Base-by-base conservation (phyloP, 192 early-diverging fungal species). In the Kappamyces sp. region DNA sequence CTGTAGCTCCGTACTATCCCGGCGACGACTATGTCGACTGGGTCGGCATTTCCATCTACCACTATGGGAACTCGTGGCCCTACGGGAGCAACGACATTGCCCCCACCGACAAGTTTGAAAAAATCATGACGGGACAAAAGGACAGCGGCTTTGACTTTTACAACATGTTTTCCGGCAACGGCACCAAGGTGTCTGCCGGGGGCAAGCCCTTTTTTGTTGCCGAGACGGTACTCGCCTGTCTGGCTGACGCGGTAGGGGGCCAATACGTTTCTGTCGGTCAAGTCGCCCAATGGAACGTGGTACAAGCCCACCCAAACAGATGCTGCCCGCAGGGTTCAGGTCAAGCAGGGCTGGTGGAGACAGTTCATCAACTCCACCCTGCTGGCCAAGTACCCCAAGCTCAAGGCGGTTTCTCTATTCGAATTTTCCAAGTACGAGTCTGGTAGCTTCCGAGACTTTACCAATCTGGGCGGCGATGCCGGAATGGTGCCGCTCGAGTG, bases 21-120 rank as follows among this genome's bases (percentile, higher is more conserved):
- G 77, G 77, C 9, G 73, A 75, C 45, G 68, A 75, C 0, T 69
- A 55, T 7, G 77, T 79, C 15, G 73, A 75, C 59, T 79, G 72
- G 72, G 71, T 76, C 36, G 77, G 72, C 3, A 33, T 75, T 3
- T 71, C 68, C 0, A 45, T 73, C 38, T 77, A 77, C 66, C 63
- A 72, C 50, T 70, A 71, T 46, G 66, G 75, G n/a, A 36, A 34
- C 7, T 36, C 22, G 12, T 68, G 59, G 50, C 69, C 66, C 4
- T 76, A 65, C 66, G 63, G 66, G 33, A 38, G 5, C 15, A 68
- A 60, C 48, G 31, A 59, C 11, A 61, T 41, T 3, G 68, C 69
- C 3, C 11, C 29, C 7, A 29, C 55, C 2, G 64, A 61, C 43
- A 38, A 41, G 46, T 63, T 61, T 40, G 67, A 68, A 35, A 54